Base-by-base conservation (phyloP, 441 rosid genomes). In the Capsella rubella region DNA sequence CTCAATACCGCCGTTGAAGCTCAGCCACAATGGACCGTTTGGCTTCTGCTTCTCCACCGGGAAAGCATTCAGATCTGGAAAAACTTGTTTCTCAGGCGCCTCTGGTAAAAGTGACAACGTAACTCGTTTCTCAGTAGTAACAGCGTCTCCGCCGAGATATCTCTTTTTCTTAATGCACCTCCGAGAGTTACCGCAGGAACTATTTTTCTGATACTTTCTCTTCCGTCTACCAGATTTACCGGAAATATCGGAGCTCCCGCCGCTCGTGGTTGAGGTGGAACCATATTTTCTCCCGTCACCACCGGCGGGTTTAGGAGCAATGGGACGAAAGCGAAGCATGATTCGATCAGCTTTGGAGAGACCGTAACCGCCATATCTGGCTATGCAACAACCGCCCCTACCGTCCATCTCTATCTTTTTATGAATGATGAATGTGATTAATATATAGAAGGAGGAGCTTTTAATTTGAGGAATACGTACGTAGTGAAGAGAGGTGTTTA, bases 291-390 rank as follows among this genome's bases (percentile, higher is more conserved):
- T 59, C 1, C 74, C 78, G 1, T 76, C 75, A 29, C 70, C 75
- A 29, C 70, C 39, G 2, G 77, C 34, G 1, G 97, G 98, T 55
- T 93, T 93, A 1, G 98, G 98, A 4, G 97, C 97, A 37, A 93
- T 93, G 16, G 97, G 98, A 56, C 98, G 83, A 84, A 84, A 91
- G 39, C 86, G 84, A 14, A 86, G 84, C 98, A 91, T 93, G 74
- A 93, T 85, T 67, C 86, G 84, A 46, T 91, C 86, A 2, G 88
- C 85, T 64, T 85, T 84, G 3, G 95, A 79, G 77, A 80, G 82
- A 52, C 81, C 85, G 53, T 64, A 80, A 6, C 78, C 85, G 21
- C 80, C 81, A 47, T 84, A 87, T 34, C 94, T 86, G 6, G 94
- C 93, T 63, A 88, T 85, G 73, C 94, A 91, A 57, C 98, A 89